Base-by-base conservation (phyloP, 169 alveolate genomes). In the Cryptosporidium sp. region DNA sequence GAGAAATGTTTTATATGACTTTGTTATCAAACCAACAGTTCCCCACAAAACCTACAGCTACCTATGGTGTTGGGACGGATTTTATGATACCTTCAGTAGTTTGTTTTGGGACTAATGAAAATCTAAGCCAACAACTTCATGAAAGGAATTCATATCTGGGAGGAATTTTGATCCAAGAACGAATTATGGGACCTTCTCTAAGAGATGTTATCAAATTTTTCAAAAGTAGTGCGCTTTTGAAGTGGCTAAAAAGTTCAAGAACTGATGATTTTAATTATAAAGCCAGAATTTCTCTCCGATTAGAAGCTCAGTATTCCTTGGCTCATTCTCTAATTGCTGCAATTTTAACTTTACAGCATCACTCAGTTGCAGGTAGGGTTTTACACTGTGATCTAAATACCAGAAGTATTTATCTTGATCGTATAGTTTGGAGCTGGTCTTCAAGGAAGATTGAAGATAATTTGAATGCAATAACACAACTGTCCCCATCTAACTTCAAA, bases 371-470 rank as follows among this genome's bases (percentile, higher is more conserved):
- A 42, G 89, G 89, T 0, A 60, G 89, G 44, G 23, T 80, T 44
- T 39, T 80, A 31, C 89, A 80, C 35, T 80, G 89, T 39, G 89
- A 80, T 37, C 75, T 80, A 18, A 80, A 37, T 23, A 1, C 75
- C 21, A 80, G 45, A 62, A 80, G 89, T 62, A 80, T 80, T 29
- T 44, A 80, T 21, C n/a, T 80, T 44, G 89, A 80, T n/a, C 61
- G 89, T 16, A 10, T 80, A 1, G 61, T 65, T 61, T 80, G 89
- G 89, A 65, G 75, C n/a, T 80, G 89, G 89, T 80, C 89, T 23
- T 23, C 73, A 0, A 80, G 37, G 12, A 60, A 42, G 37, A 18
- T 80, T 21, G 89, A 60, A 67, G 89, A 80, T 18, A 80, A 80
- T 31, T 33, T 80, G 21, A 60, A 80, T 37, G 23, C 80, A 37